These are phyloP conservation scores for Leccinum olivaceopallidum DNA, from an alignment of 768 basidiomycete species.

Conservation along the genomic window DNA sequence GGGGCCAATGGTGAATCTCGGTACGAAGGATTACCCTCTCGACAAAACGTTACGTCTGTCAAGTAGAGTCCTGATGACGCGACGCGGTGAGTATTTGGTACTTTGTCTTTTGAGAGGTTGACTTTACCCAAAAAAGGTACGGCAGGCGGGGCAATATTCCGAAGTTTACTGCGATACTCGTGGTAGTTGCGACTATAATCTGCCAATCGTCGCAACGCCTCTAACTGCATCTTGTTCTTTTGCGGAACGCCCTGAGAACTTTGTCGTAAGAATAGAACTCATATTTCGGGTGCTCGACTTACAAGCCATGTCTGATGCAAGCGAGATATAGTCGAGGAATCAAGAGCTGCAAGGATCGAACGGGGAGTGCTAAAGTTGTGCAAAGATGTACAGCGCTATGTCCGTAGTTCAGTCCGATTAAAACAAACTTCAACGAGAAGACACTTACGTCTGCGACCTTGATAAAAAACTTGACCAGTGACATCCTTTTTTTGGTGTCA, in stretches of 20 bases:
- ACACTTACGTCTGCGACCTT: slow-evolving; percentile 84
- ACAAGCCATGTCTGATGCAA: slow-evolving; percentile 94
- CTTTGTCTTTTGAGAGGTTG: not conserved
- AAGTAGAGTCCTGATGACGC: slow-evolving; percentile 67
- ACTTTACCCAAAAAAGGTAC: slow-evolving; percentile 89
- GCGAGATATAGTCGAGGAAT: slow-evolving; percentile 92
- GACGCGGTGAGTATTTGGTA: slow-evolving; percentile 9
- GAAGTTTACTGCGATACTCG: slow-evolving; percentile 85
- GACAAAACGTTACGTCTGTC: slow-evolving; percentile 93
- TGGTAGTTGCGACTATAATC: slow-evolving; percentile 90
- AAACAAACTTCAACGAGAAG: slow-evolving; percentile 3
- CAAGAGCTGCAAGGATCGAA: slow-evolving; percentile 90
- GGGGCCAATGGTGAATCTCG: slow-evolving; percentile 76
- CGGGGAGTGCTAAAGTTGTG: slow-evolving; percentile 93
- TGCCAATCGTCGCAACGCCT: slow-evolving; percentile 78
- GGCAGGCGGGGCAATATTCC: slow-evolving; percentile 88
- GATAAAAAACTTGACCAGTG: slow-evolving; percentile 87
- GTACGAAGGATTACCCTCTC: slow-evolving; percentile 89
- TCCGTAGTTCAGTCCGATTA: slow-evolving; percentile 10
- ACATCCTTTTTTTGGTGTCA: slow-evolving; percentile 82
- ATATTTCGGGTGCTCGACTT: slow-evolving; percentile 32
- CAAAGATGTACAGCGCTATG: slow-evolving; percentile 78
- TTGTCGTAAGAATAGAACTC: slow-evolving; percentile 8
- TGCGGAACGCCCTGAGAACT: slow-evolving; percentile 70
- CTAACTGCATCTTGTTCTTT: slow-evolving; percentile 81